Evolutionary conservation across 768 basidiomycete species (phyloP).

Genomic region (Phanerodontia chrysosporium): DNA sequence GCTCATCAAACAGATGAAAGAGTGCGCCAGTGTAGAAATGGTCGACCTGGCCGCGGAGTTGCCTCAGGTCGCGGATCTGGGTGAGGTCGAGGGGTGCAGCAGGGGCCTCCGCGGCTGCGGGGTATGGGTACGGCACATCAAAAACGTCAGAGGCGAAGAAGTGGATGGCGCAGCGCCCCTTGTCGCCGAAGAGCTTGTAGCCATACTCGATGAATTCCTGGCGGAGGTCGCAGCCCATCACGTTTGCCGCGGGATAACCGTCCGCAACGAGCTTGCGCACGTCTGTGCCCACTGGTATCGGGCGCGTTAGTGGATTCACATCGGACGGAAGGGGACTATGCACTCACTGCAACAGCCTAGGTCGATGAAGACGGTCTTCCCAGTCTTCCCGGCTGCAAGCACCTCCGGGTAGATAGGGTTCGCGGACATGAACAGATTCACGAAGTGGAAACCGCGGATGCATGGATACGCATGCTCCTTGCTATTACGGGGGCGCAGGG

Average conservation of each 20-base stretch:
- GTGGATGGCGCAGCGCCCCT: slow-evolving; percentile 19
- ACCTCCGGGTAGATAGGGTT: slow-evolving; percentile 24
- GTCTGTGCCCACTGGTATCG: slow-evolving; percentile 29
- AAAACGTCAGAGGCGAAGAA: slow-evolving; percentile 31
- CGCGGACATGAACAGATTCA: slow-evolving; percentile 24
- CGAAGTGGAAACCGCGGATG: slow-evolving; percentile 29
- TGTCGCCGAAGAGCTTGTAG: slow-evolving; percentile 25
- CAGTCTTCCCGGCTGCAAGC: slow-evolving; percentile 20
- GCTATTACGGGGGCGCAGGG: slow-evolving; percentile 8
- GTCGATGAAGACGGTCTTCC: slow-evolving; percentile 25
- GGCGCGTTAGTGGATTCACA: background rate
- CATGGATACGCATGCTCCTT: slow-evolving; percentile 29
- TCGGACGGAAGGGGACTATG: background rate
- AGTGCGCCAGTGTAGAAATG: slow-evolving; percentile 26
- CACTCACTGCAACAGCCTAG: slow-evolving; percentile 31
- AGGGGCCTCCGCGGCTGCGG: background rate
- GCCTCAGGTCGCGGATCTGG: background rate
- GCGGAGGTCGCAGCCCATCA: slow-evolving; percentile 29
- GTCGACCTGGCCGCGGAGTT: background rate
- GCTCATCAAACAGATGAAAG: slow-evolving; percentile 32
- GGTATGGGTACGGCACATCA: slow-evolving; percentile 15
- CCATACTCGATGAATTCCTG: slow-evolving; percentile 28
- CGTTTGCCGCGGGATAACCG: slow-evolving; percentile 26
- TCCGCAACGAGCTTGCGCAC: slow-evolving; percentile 30
- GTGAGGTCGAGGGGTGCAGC: background rate